These are phyloP conservation scores for Annulohypoxylon stygium DNA, from an alignment of 495 filamentous ascomycete genomes.

Conservation along the genomic window DNA sequence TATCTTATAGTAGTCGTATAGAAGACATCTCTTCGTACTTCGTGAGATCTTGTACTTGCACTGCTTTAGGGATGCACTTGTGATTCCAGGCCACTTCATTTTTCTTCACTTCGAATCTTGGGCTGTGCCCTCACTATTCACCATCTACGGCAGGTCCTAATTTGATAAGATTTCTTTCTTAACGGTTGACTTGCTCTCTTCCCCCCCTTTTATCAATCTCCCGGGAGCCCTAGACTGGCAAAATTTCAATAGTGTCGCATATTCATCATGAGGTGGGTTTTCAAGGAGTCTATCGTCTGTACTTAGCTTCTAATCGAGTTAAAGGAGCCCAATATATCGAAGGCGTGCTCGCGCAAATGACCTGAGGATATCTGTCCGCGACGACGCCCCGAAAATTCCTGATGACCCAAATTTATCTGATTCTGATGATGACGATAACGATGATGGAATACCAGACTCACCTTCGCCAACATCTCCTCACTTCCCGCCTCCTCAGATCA, in stretches of 20 bases:
- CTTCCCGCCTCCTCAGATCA: conserved; percentile 17
- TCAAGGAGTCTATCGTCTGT: background rate
- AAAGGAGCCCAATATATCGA: conserved; percentile 30
- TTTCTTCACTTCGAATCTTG: conserved; percentile 38
- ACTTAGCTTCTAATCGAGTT: conserved; percentile 8
- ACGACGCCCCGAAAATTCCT: conserved; percentile 15
- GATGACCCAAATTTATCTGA: conserved; percentile 26
- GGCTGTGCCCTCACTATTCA: conserved; percentile 44
- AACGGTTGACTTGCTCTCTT: conserved; percentile 20
- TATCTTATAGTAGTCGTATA: conserved; percentile 18
- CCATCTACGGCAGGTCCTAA: conserved; percentile 40
- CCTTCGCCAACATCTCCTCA: conserved; percentile 33
- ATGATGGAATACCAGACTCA: conserved; percentile 29
- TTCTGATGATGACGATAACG: conserved; percentile 38
- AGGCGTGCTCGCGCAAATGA: conserved; percentile 39
- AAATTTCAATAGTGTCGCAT: conserved; percentile 34
- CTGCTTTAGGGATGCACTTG: conserved; percentile 31
- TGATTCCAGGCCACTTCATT: conserved; percentile 27
- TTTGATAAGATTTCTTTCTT: conserved; percentile 33
- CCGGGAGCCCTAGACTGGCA: conserved; percentile 22
- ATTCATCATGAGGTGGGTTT: conserved; percentile 39
- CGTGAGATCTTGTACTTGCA: conserved; percentile 27
- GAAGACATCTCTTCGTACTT: conserved; percentile 13
- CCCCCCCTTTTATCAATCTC: conserved; percentile 24
- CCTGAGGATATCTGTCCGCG: conserved; percentile 34